Conservation (phyloP, 2,329 filamentous ascomycete genomes). For the Ilyonectria mors-panacis region DNA sequence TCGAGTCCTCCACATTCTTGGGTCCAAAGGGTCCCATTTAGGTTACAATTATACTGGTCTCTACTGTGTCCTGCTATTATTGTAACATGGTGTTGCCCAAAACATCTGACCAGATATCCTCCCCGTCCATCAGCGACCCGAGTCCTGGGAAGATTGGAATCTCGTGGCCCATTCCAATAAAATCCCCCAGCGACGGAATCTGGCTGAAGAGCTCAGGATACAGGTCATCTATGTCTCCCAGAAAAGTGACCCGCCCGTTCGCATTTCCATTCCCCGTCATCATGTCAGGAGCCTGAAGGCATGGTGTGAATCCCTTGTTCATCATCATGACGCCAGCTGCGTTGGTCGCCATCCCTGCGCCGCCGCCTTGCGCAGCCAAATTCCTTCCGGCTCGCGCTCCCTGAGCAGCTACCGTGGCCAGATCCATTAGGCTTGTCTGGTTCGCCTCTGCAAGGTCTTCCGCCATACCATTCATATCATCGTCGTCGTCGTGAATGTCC, state of each 20-base stretch:
- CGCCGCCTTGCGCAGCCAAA: neutral
- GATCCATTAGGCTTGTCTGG: neutral
- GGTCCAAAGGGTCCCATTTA: neutral
- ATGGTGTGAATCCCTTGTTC: neutral
- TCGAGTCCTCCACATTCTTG: neutral
- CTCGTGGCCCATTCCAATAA: conserved; percentile 13
- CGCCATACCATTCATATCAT: neutral
- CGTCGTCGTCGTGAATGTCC: conserved; percentile 7
- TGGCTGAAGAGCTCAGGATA: conserved; percentile 18
- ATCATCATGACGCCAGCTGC: neutral
- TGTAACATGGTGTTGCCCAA: neutral
- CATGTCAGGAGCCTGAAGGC: neutral
- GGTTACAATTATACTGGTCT: neutral
- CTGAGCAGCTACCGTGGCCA: neutral
- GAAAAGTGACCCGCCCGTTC: neutral
- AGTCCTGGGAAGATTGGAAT: conserved; percentile 7
- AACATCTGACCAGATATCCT: conserved; percentile 11
- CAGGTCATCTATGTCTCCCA: neutral
- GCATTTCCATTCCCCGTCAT: neutral
- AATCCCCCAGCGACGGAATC: conserved; percentile 19
- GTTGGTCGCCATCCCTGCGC: neutral
- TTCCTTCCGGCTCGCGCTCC: neutral
- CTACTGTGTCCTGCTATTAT: neutral
- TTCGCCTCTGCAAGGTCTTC: too few species aligned
- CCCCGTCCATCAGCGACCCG: conserved; percentile 1